These are phyloP conservation scores for Pleurotus platypus DNA, from an alignment of 768 basidiomycete genomes.

Conservation along the genomic window DNA sequence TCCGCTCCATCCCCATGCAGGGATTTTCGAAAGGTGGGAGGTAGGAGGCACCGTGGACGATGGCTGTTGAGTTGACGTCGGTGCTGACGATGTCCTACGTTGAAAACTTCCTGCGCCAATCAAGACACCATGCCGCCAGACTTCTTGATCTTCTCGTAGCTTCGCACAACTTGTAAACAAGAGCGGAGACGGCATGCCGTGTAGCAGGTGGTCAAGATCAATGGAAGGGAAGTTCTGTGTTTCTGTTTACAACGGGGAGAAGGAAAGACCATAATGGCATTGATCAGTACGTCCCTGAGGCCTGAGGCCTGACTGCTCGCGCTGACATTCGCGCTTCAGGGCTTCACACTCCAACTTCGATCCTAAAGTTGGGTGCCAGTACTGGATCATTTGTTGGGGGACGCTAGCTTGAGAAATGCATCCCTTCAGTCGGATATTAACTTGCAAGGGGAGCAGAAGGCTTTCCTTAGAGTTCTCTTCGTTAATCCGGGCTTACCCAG, in stretches of 20 bases:
- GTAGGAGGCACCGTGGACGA: background rate
- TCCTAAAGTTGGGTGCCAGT: no score
- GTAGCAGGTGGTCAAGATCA: background rate
- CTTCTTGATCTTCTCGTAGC: background rate
- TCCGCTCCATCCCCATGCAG: constrained; percentile 2
- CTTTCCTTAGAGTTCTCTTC: no score
- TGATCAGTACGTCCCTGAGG: background rate
- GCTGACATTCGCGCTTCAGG: no score
- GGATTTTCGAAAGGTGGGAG: background rate
- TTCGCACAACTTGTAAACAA: background rate
- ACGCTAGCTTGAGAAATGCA: no score
- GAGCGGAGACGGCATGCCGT: constrained; percentile 5
- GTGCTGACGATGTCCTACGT: constrained; percentile 1
- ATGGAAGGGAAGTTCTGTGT: background rate
- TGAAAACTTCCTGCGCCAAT: background rate
- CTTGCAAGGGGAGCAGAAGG: no score
- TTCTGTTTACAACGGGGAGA: no score
- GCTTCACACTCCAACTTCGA: no score
- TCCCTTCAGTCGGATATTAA: no score
- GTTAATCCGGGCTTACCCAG: no score
- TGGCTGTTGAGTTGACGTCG: constrained; percentile 3
- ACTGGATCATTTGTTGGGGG: no score
- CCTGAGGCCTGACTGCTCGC: no score
- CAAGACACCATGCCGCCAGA: background rate
- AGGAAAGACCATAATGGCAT: background rate